These are phyloP conservation scores for Diplodia mutila DNA, from an alignment of 2,329 filamentous ascomycete species.

Conservation along the genomic window DNA sequence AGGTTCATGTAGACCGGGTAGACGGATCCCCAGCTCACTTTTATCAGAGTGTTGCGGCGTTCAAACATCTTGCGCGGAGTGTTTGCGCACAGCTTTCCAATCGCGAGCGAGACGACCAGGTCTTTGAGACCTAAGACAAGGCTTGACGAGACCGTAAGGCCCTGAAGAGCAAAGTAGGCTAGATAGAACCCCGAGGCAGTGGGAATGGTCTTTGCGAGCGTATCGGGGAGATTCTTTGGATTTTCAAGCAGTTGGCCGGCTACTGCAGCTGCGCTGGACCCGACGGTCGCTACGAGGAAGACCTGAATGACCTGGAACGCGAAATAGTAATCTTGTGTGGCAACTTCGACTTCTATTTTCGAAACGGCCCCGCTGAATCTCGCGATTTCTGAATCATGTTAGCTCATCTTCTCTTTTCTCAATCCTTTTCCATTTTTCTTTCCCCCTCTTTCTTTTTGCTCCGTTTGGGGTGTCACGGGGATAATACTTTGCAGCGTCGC, in stretches of 20 bases:
- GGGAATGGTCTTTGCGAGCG: slow-evolving; percentile 77
- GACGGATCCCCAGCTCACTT: slow-evolving; percentile 46
- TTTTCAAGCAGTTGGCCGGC: slow-evolving; percentile 62
- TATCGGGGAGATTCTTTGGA: slow-evolving; percentile 62
- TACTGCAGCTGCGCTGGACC: slow-evolving; percentile 74
- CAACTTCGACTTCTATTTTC: slow-evolving; percentile 77
- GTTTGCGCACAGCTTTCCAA: slow-evolving; percentile 74
- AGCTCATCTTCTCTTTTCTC: too few species aligned
- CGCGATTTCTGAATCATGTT: too few species aligned
- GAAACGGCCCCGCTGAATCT: slow-evolving; percentile 81
- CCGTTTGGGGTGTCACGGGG: too few species aligned
- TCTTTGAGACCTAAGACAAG: slow-evolving; percentile 75
- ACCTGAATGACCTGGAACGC: slow-evolving; percentile 84
- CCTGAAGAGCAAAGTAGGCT: slow-evolving; percentile 92
- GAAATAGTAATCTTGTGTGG: slow-evolving; percentile 90
- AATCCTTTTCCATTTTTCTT: too few species aligned
- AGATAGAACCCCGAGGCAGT: slow-evolving; percentile 92
- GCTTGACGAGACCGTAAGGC: slow-evolving; percentile 74
- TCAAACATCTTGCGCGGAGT: slow-evolving; percentile 62
- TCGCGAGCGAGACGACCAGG: slow-evolving; percentile 71
- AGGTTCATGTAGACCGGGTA: slow-evolving; percentile 48
- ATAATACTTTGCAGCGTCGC: slow-evolving; percentile 63
- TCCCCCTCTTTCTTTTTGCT: too few species aligned
- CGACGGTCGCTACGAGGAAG: slow-evolving; percentile 84
- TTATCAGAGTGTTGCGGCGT: slow-evolving; percentile 37